phyloP scores from a whole-genome alignment of 805 yeast genomes.

The Phaffomyces thermotolerans region DNA sequence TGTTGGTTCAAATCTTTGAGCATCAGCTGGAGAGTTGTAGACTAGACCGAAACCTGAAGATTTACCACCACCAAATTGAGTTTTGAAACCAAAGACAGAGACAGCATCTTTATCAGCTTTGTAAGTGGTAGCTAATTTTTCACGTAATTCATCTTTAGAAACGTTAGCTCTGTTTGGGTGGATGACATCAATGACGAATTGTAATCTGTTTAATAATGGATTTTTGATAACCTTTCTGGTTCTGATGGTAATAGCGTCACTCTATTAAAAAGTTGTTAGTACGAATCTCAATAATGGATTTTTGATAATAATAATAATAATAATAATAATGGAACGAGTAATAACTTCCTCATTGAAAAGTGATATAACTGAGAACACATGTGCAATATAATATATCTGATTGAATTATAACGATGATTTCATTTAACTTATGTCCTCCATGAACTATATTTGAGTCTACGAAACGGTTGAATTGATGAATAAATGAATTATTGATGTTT shows the following conservation, averaged over 20 bases:
- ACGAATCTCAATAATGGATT: slow-evolving; percentile 11
- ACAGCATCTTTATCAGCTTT: slow-evolving; percentile 89
- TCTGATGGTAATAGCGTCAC: slow-evolving; percentile 99
- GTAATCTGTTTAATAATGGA: slow-evolving; percentile 99
- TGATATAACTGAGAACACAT: no score
- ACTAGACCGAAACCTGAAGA: slow-evolving; percentile 99
- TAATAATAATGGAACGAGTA: not conserved
- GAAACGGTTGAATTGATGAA: no score
- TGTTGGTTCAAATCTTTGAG: slow-evolving; percentile 97
- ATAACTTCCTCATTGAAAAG: no score
- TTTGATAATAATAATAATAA: no score
- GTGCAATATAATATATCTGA: no score
- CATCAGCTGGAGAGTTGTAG: slow-evolving; percentile 96
- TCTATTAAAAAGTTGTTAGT: slow-evolving; percentile 35
- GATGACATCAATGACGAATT: slow-evolving; percentile 97
- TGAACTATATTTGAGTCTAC: no score
- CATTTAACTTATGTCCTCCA: no score
- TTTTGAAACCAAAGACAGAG: slow-evolving; percentile 98
- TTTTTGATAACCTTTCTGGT: slow-evolving; percentile 97
- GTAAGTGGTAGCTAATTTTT: slow-evolving; percentile 81
- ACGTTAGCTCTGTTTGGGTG: slow-evolving; percentile 99
- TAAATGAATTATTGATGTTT: no score
- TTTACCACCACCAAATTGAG: slow-evolving; percentile 99
- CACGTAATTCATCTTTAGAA: slow-evolving; percentile 98
- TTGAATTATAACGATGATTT: no score